Percentiles rank a stretch among this genome's conserved stretches.
Evolutionary conservation across 768 basidiomycete genomes (phyloP).

Genomic region (Tricholoma terreum): DNA sequence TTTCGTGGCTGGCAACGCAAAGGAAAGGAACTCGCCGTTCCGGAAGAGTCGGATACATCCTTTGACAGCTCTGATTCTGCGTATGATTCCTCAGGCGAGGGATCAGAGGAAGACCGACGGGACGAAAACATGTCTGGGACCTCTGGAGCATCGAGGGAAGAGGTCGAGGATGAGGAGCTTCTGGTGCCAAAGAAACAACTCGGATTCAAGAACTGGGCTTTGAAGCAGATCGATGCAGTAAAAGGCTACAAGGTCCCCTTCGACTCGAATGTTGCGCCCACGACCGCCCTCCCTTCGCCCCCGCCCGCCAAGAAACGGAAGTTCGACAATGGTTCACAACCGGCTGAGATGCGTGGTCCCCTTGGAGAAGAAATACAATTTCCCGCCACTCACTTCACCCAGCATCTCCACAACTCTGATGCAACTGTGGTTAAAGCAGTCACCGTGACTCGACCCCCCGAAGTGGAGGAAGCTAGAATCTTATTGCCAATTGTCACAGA

Average conservation of each 20-base stretch:
- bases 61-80: slow-evolving; percentile 80
- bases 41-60: slow-evolving; percentile 54
- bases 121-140: neutral
- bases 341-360: slow-evolving; percentile 67
- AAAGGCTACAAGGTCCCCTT: slow-evolving; percentile 33
- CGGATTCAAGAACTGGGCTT: slow-evolving; percentile 89
- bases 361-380: slow-evolving; percentile 70
- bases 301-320: slow-evolving; percentile 50
- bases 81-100: slow-evolving; percentile 41
- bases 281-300: slow-evolving; percentile 19
- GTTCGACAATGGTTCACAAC: slow-evolving; percentile 25
- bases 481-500: slow-evolving; percentile 88
- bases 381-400: slow-evolving; percentile 64
- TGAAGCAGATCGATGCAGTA: slow-evolving; percentile 62
- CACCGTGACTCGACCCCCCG: slow-evolving; percentile 58
- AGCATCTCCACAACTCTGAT: slow-evolving; percentile 34
- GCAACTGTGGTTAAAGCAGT: slow-evolving; percentile 40
- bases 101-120: slow-evolving; percentile 16
- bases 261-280: slow-evolving; percentile 14
- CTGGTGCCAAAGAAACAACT: slow-evolving; percentile 35
- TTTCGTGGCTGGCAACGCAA: slow-evolving; percentile 51
- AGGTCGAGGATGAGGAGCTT: slow-evolving; percentile 19
- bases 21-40: slow-evolving; percentile 18
- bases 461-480: slow-evolving; percentile 74
- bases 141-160: neutral